Conservation (phyloP, 352 stramenopile species). For the Blastocystis sp. region DNA sequence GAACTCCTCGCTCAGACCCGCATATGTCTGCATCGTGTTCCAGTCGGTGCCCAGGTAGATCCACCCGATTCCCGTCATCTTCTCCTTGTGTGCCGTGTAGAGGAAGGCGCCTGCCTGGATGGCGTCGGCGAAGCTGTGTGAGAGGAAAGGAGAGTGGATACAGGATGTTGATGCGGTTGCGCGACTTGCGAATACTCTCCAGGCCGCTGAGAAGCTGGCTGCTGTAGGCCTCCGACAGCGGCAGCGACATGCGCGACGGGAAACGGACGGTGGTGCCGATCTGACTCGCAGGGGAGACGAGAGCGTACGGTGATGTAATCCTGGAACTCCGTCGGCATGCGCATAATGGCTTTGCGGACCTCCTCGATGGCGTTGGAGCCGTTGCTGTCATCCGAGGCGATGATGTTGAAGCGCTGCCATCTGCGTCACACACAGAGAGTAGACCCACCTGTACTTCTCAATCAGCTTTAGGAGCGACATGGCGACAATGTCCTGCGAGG, state of each 20-base stretch:
- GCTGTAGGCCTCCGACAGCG: background rate
- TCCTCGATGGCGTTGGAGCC: conserved; percentile 30
- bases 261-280: background rate
- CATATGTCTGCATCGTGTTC: background rate
- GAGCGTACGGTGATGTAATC: background rate
- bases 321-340: conserved; percentile 6
- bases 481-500: conserved; percentile 18
- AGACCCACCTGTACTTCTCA: background rate
- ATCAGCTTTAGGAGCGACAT: conserved; percentile 29
- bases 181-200: background rate
- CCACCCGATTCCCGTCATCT: conserved; percentile 55
- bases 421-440: background rate
- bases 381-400: conserved; percentile 23
- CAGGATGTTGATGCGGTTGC: conserved; percentile 44
- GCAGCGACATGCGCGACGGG: background rate
- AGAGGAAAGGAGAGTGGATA: background rate
- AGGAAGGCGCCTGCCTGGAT: conserved; percentile 19
- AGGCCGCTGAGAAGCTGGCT: background rate
- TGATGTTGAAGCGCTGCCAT: conserved; percentile 48
- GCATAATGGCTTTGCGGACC: background rate
- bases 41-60: conserved; percentile 54
- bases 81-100: background rate
- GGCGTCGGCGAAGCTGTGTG: background rate
- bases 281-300: background rate
- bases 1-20: background rate